Evolutionary conservation across 441 rosid species (phyloP).

Genomic region (Bocquillonia castaneifolia): DNA sequence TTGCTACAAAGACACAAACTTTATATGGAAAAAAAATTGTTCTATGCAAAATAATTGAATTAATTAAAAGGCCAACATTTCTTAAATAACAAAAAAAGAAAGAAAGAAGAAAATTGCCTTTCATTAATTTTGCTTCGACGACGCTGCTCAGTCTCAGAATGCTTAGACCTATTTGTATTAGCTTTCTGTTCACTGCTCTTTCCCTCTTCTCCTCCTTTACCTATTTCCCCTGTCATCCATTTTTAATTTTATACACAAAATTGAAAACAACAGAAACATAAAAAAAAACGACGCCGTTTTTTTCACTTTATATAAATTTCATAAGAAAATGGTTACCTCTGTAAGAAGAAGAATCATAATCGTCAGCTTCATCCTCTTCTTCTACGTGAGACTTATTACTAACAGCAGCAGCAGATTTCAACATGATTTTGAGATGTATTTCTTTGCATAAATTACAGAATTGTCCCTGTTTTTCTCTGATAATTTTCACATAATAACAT

Average conservation of each 20-base stretch:
- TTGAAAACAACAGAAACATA: background rate
- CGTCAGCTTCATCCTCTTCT: conserved; percentile 53
- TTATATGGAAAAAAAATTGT: too few species aligned
- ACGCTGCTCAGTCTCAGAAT: conserved; percentile 96
- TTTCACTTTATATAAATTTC: background rate
- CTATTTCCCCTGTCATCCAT: conserved; percentile 40
- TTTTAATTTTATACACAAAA: too few species aligned
- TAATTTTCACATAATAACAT: background rate
- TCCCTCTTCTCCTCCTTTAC: conserved; percentile 40
- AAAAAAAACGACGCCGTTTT: background rate
- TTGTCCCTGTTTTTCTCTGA: background rate
- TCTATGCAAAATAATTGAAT: too few species aligned
- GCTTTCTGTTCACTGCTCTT: conserved; percentile 59
- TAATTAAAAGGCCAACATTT: background rate
- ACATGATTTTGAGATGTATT: conserved; percentile 25
- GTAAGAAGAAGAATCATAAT: conserved; percentile 40
- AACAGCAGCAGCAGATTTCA: conserved; percentile 31
- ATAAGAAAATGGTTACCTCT: conserved; percentile 24
- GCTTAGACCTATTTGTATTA: conserved; percentile 84
- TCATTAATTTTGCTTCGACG: conserved; percentile 94
- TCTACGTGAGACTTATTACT: conserved; percentile 33
- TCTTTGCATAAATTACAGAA: background rate
- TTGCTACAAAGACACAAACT: too few species aligned
- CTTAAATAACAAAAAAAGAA: background rate
- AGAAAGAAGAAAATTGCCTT: conserved; percentile 38